Conservation (phyloP, 78 protist genomes). For the Tieghemostelium lacteum region DNA sequence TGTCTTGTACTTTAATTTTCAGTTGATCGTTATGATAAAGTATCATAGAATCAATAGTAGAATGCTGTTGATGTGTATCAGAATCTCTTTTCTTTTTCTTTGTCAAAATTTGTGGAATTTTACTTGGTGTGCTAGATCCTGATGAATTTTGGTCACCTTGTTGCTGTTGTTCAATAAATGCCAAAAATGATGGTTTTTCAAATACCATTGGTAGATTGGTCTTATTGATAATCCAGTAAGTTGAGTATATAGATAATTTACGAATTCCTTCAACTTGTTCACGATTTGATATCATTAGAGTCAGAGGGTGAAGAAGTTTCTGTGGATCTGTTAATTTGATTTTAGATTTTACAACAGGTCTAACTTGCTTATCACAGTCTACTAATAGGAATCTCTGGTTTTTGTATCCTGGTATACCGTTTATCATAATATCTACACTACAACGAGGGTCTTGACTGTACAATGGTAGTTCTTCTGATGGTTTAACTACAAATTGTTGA, state of each 20-base stretch:
- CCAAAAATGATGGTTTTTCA: slow-evolving; percentile 51
- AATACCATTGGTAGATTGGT: slow-evolving; percentile 38
- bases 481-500: background rate
- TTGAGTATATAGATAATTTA: slow-evolving; percentile 22
- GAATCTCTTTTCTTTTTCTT: background rate
- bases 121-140: no score
- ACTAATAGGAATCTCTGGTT: slow-evolving; percentile 5
- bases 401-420: slow-evolving; percentile 54
- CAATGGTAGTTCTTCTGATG: slow-evolving; percentile 1
- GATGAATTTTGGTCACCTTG: no score
- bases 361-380: slow-evolving; percentile 18
- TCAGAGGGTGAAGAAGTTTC: slow-evolving; percentile 27
- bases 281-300: slow-evolving; percentile 53
- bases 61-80: slow-evolving; percentile 6
- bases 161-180: slow-evolving; percentile 17
- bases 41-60: slow-evolving; percentile 34
- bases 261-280: slow-evolving; percentile 34
- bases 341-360: slow-evolving; percentile 12
- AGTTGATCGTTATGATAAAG: slow-evolving; percentile 15
- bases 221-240: slow-evolving; percentile 53
- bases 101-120: slow-evolving; percentile 43
- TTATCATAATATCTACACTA: slow-evolving; percentile 5
- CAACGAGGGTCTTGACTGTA: slow-evolving; percentile 65
- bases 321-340: slow-evolving; percentile 38
- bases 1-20: slow-evolving; percentile 28